Percentiles rank a stretch among this genome's conserved stretches.
Evolutionary conservation across 352 stramenopile species (phyloP).

Genomic region (Pythium dissimile): DNA sequence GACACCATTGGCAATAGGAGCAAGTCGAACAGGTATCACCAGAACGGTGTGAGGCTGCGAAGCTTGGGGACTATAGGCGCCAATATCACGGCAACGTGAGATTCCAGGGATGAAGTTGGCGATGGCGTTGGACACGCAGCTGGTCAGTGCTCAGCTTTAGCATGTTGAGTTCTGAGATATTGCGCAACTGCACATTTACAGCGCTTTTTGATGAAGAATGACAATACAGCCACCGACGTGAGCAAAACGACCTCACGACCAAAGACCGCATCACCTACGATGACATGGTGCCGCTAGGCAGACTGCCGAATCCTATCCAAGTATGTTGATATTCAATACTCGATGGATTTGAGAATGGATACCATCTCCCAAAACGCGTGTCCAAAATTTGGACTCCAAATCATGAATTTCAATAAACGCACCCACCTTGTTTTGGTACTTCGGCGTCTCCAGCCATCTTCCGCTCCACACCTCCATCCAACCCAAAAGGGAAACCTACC

Average conservation of each 20-base stretch:
- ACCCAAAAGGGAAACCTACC: not conserved
- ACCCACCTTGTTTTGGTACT: conserved; percentile 2
- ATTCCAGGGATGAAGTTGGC: not conserved
- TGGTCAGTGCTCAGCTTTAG: conserved; percentile 48
- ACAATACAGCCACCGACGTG: conserved; percentile 86
- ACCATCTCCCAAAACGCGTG: no score
- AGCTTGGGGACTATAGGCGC: no score
- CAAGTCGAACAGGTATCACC: no score
- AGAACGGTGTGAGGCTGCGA: no score
- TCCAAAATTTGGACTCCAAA: no score
- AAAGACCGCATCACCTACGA: conserved; percentile 60
- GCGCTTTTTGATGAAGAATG: conserved; percentile 82
- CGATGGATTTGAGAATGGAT: no score
- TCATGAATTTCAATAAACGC: not conserved
- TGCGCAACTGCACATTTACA: conserved; percentile 66
- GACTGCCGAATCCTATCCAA: no score
- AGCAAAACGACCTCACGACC: conserved; percentile 85
- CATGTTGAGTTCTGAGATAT: conserved; percentile 58
- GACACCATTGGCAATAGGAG: no score
- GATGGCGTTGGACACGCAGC: conserved; percentile 29
- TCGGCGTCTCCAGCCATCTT: no score
- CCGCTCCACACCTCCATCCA: not conserved
- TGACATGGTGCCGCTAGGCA: conserved; percentile 44
- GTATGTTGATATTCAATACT: no score
- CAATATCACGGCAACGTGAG: no score